phyloP scores from a whole-genome alignment of 441 rosid species.

The Theobroma grandiflorum region DNA sequence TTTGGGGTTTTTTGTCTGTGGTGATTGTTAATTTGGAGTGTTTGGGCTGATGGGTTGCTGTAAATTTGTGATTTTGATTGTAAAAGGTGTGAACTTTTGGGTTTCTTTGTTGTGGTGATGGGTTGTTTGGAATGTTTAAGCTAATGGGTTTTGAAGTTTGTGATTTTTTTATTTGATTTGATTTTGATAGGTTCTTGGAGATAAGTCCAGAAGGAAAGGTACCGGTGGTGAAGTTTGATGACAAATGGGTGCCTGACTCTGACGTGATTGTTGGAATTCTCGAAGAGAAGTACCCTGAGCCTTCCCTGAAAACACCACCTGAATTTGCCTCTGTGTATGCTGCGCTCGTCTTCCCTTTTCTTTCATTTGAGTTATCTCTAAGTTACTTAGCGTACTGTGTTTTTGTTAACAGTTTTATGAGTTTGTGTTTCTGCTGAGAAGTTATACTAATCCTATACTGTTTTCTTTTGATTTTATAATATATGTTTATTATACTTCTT shows the following conservation, averaged over 20 bases:
- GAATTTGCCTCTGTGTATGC: slow-evolving; percentile 71
- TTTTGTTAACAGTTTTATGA: not conserved
- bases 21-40: not conserved
- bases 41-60: slow-evolving; percentile 17
- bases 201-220: slow-evolving; percentile 86
- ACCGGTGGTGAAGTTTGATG: slow-evolving; percentile 81
- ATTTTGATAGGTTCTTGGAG: slow-evolving; percentile 67
- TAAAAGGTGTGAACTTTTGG: not conserved
- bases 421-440: not conserved
- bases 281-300: slow-evolving; percentile 86
- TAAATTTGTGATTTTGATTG: not conserved
- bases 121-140: slow-evolving; percentile 15
- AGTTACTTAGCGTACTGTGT: not conserved
- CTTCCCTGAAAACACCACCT: slow-evolving; percentile 69
- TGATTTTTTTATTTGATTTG: not conserved
- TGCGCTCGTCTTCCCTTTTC: not conserved
- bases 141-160: slow-evolving; percentile 23
- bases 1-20: not conserved
- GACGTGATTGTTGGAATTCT: slow-evolving; percentile 75
- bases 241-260: slow-evolving; percentile 89
- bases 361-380: not conserved
- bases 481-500: not conserved
- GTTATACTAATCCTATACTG: not conserved
- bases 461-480: not conserved
- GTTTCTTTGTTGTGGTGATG: not conserved